These are phyloP conservation scores for Pleurotus ostreatus DNA, from an alignment of 768 basidiomycete genomes.

Conservation along the genomic window DNA sequence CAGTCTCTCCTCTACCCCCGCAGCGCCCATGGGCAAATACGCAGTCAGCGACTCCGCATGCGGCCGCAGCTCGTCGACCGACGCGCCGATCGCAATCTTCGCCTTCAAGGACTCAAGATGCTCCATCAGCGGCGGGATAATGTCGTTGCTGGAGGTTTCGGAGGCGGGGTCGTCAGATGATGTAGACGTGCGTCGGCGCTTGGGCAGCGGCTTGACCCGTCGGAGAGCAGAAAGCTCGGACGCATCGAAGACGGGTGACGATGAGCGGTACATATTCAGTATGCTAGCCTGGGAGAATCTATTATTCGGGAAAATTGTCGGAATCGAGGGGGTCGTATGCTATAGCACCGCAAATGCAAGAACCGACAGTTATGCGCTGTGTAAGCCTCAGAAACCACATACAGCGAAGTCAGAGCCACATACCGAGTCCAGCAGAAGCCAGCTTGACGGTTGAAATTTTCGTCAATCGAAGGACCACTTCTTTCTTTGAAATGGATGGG, in stretches of 20 bases:
- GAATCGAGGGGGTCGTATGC: too few relatives aligned
- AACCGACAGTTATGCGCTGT: not conserved
- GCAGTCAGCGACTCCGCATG: slow-evolving; percentile 56
- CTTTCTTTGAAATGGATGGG: not conserved
- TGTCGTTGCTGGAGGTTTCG: not conserved
- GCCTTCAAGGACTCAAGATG: slow-evolving; percentile 6
- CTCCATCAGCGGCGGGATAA: slow-evolving; percentile 14
- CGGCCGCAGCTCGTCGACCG: slow-evolving; percentile 54
- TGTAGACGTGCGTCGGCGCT: slow-evolving; percentile 58
- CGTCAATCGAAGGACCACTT: not conserved
- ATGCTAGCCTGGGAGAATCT: not conserved
- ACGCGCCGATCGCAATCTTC: slow-evolving; percentile 13
- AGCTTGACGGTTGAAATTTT: not conserved
- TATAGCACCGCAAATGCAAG: too few relatives aligned
- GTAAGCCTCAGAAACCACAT: not conserved
- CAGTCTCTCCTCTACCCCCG: slow-evolving; percentile 11
- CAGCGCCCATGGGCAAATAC: slow-evolving; percentile 18
- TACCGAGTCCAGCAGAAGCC: slow-evolving; percentile 1
- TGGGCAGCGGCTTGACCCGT: slow-evolving; percentile 74
- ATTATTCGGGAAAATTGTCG: too few relatives aligned
- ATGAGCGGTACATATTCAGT: slow-evolving; percentile 44
- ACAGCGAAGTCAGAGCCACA: not conserved
- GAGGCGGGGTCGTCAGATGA: slow-evolving; percentile 8
- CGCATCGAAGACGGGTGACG: slow-evolving; percentile 61
- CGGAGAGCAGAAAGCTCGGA: slow-evolving; percentile 61